Evolutionary conservation across 2,329 filamentous ascomycete genomes (phyloP).

Genomic region (Cordyceps farinosa): DNA sequence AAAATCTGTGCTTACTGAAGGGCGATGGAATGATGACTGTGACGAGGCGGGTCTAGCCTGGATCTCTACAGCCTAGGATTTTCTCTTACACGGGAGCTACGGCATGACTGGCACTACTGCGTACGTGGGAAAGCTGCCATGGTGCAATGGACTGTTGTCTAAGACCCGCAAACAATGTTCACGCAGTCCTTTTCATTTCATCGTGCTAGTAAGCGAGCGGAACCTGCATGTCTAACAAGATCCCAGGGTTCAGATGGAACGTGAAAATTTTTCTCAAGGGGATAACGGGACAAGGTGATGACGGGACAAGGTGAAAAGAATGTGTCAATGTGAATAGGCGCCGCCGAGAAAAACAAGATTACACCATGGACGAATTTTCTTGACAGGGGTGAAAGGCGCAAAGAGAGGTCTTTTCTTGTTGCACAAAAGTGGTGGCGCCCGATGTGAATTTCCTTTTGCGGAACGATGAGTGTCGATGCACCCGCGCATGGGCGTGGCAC

Average conservation of each 20-base stretch:
- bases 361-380: neutral
- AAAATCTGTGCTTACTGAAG: neutral
- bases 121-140: too few species aligned
- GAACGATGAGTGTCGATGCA: neutral
- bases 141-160: neutral
- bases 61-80: neutral
- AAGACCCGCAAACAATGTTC: neutral
- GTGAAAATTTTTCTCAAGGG: neutral
- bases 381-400: neutral
- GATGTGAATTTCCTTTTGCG: slow-evolving; percentile 11
- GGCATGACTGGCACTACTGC: too few species aligned
- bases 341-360: too few species aligned
- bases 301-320: too few species aligned
- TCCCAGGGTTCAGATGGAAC: neutral
- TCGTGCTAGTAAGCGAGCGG: too few species aligned
- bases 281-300: too few species aligned
- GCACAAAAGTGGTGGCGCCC: slow-evolving; percentile 6
- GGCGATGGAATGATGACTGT: slow-evolving; percentile 11
- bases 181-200: neutral
- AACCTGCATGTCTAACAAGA: slow-evolving; percentile 7
- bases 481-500: neutral
- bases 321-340: too few species aligned
- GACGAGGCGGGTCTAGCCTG: neutral
- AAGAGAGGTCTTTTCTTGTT: neutral
- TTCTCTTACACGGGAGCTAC: too few species aligned